A percentile compares a stretch with the other conserved stretches of the same genome.
These are phyloP conservation scores for Taphrina betulina DNA, from an alignment of 1,139 yeast species.

Conservation along the genomic window DNA sequence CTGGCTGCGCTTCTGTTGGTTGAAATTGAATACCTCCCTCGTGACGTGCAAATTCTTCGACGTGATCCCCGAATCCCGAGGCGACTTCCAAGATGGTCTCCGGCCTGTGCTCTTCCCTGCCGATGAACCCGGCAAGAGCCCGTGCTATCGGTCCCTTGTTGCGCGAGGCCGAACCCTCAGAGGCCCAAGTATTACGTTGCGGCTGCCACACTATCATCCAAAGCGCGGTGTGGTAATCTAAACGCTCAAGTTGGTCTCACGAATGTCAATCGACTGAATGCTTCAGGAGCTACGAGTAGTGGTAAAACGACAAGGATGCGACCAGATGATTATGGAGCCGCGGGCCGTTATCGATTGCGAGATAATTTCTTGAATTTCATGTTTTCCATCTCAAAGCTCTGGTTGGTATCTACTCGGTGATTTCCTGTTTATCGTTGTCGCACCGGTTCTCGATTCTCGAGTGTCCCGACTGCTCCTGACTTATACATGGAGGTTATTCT, in stretches of 20 bases:
- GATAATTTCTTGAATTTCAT: too few species aligned
- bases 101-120: too few species aligned
- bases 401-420: too few species aligned
- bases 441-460: too few species aligned
- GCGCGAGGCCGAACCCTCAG: constrained; percentile 18
- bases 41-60: not conserved
- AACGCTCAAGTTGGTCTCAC: too few species aligned
- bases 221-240: too few species aligned
- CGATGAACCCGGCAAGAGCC: constrained; percentile 12
- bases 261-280: not conserved
- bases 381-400: too few species aligned
- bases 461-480: too few species aligned
- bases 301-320: not conserved
- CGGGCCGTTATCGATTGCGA: too few species aligned
- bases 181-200: constrained; percentile 14
- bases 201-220: constrained; percentile 26
- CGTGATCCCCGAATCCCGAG: constrained; percentile 26
- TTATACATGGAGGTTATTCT: constrained; percentile 26
- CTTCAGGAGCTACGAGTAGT: not conserved
- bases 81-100: constrained; percentile 22
- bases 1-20: constrained; percentile 28
- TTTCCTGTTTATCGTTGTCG: too few species aligned
- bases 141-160: constrained; percentile 12
- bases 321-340: too few species aligned
- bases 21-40: not conserved